Percentiles rank a stretch among this genome's conserved stretches.
These are phyloP conservation scores for Kodamaea arcana DNA, from an alignment of 1,139 yeast genomes.

Conservation along the genomic window DNA sequence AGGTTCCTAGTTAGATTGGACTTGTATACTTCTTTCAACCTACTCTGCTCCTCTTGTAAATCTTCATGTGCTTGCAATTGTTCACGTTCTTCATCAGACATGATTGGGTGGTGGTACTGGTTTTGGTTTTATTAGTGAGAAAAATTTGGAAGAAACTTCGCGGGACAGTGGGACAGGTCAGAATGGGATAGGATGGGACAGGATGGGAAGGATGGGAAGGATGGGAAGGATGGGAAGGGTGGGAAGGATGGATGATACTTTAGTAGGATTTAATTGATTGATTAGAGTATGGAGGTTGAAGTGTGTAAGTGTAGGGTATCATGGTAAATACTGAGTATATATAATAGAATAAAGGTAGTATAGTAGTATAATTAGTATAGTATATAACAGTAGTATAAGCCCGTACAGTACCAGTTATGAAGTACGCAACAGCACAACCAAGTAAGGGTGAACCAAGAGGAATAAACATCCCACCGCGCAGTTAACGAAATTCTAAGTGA, in stretches of 20 bases:
- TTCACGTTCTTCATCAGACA: neutral
- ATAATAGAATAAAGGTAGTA: too few species aligned
- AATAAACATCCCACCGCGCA: too few species aligned
- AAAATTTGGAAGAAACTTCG: neutral
- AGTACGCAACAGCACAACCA: too few species aligned
- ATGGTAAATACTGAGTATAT: too few species aligned
- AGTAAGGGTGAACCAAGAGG: too few species aligned
- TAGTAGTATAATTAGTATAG: too few species aligned
- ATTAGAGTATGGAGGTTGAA: too few species aligned
- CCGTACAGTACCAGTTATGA: too few species aligned
- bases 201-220: neutral
- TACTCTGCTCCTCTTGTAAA: neutral
- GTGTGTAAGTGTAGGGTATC: too few species aligned
- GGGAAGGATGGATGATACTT: neutral
- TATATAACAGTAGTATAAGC: too few species aligned
- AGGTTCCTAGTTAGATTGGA: constrained; percentile 9
- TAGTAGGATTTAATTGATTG: too few species aligned
- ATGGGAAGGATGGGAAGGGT: neutral
- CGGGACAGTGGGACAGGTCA: neutral
- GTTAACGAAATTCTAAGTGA: too few species aligned
- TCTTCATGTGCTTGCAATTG: neutral
- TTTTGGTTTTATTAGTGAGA: neutral
- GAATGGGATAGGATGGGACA: neutral
- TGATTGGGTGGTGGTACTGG: neutral
- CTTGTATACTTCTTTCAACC: constrained; percentile 4